Base-by-base conservation (phyloP, 176 grass and related monocot species). In the Panicum miliaceum region DNA sequence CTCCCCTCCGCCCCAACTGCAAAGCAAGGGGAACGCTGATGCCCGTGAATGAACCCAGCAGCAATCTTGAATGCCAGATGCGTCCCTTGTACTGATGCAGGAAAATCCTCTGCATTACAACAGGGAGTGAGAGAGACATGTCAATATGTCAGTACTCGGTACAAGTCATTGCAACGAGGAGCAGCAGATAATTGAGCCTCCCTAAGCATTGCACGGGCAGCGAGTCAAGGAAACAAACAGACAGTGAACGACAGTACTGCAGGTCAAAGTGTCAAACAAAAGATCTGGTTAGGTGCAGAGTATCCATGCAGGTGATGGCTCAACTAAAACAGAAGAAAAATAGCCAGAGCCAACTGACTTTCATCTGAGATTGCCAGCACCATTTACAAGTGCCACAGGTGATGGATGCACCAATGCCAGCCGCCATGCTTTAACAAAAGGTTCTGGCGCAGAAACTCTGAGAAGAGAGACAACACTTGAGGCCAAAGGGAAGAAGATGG, bases 11-110 rank as follows among this genome's bases (percentile, higher is more conserved):
- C 70, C 41, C 63, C 73, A 53, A 83, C 12, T 4, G 19, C 0
- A 54, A 67, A 69, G 4, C 22, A 2, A 41, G 41, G 79, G 25
- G 3, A 32, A 32, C 29, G 13, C 65, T 20, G 76, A 27, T 37
- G 59, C 61, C 72, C 78, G 78, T 82, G 84, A 90, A 26, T 82
- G 79, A 86, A 40, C 56, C 47, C 20, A 72, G 69, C n/a, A 72
- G 69, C 83, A 75, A 45, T 71, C 78, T 43, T 75, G 77, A 63
- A 35, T 68, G 53, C 72, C 51, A 57, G 41, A 36, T 58, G 12
- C 26, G 56, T 22, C 76, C 26, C 3, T 56, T 78, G 83, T 35
- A 43, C 78, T 8, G 83, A 36, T 19, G 78, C 64, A 36, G 78
- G 54, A 18, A 51, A 12, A 27, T 71, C 35, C 13, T 56, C 10